phyloP scores from a whole-genome alignment of 176 grass and related monocot genomes.

The Themeda triandra region DNA sequence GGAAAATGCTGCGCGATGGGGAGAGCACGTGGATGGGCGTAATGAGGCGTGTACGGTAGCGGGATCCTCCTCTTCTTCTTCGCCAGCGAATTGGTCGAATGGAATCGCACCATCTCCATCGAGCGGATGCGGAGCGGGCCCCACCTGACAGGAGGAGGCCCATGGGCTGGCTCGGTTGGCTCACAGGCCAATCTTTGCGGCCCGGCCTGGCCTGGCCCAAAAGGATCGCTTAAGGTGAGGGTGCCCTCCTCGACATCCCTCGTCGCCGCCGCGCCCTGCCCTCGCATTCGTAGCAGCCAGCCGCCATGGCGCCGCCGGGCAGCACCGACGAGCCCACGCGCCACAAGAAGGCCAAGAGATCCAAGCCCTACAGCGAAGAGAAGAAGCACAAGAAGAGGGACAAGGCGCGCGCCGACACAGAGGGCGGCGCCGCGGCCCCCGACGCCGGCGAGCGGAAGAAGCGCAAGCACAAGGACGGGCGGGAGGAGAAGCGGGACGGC shows the following conservation, averaged over 20 bases:
- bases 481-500: slow-evolving; percentile 26
- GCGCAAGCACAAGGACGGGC: slow-evolving; percentile 35
- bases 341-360: slow-evolving; percentile 31
- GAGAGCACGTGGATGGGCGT: background rate
- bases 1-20: slow-evolving; percentile 26
- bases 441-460: slow-evolving; percentile 30
- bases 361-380: slow-evolving; percentile 8
- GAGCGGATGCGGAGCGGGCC: background rate
- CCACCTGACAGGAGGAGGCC: background rate
- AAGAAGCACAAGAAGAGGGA: slow-evolving; percentile 24
- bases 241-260: background rate
- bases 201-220: background rate
- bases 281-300: background rate
- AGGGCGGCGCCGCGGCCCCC: background rate
- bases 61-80: background rate
- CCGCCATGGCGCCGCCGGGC: slow-evolving; percentile 46
- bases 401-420: background rate
- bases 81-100: slow-evolving; percentile 1
- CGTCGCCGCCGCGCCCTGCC: slow-evolving; percentile 1
- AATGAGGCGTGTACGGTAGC: slow-evolving; percentile 26
- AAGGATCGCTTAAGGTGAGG: background rate
- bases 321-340: slow-evolving; percentile 19
- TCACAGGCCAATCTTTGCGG: background rate
- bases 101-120: background rate
- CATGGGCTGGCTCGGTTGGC: background rate